Percentiles rank a stretch among this genome's conserved stretches.
These are phyloP conservation scores for Tetrapisispora fleetii DNA, from an alignment of 805 yeast genomes.

Conservation along the genomic window DNA sequence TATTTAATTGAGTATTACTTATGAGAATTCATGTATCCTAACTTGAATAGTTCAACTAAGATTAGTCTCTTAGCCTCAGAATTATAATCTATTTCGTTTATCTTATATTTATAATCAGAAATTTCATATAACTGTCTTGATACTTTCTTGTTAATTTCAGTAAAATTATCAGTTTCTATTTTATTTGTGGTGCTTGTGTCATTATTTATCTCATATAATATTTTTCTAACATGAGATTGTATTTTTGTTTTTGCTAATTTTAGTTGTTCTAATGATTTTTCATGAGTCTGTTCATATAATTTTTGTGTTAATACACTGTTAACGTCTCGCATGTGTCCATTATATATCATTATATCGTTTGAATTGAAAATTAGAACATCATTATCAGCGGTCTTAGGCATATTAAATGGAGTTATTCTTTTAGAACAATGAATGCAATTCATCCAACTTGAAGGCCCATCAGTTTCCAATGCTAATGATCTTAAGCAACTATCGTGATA, in stretches of 20 bases:
- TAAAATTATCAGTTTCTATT: slow-evolving; percentile 37
- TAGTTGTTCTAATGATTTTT: slow-evolving; percentile 3
- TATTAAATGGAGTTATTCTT: background rate
- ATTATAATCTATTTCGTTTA: slow-evolving; percentile 10
- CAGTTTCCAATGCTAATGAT: slow-evolving; percentile 15
- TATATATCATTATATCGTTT: slow-evolving; percentile 1
- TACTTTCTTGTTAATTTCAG: slow-evolving; percentile 50
- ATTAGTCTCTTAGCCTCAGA: slow-evolving; percentile 6
- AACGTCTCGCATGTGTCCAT: slow-evolving; percentile 6
- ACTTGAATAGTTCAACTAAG: background rate
- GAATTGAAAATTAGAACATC: background rate
- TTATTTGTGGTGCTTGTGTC: slow-evolving; percentile 9
- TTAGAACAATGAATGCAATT: slow-evolving; percentile 14
- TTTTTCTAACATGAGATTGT: slow-evolving; percentile 47
- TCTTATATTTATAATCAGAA: slow-evolving; percentile 14
- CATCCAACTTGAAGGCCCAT: slow-evolving; percentile 13
- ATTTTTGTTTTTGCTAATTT: slow-evolving; percentile 43
- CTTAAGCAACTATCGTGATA: slow-evolving; percentile 22
- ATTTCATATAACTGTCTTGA: slow-evolving; percentile 48
- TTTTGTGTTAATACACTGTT: slow-evolving; percentile 1
- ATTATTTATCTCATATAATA: slow-evolving; percentile 40
- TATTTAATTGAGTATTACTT: background rate
- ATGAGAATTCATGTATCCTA: background rate
- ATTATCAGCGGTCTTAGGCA: slow-evolving; percentile 1
- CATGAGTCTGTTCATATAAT: slow-evolving; percentile 1